Conservation (phyloP, 2,329 filamentous ascomycete species). For the Teratosphaeria destructans region DNA sequence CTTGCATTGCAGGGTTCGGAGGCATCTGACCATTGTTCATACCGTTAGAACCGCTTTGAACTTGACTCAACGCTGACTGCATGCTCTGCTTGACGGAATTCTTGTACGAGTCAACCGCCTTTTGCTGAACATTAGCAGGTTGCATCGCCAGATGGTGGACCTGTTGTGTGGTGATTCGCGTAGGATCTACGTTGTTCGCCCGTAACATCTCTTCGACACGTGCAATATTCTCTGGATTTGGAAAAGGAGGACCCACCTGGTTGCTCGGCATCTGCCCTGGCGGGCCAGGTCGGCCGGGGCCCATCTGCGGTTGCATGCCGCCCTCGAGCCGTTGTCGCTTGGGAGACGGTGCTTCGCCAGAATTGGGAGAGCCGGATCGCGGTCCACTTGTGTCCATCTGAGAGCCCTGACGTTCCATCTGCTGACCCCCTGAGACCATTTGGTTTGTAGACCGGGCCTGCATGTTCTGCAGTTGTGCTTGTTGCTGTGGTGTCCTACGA, state of each 20-base stretch:
- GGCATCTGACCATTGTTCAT: slow-evolving; percentile 59
- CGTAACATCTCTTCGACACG: slow-evolving; percentile 33
- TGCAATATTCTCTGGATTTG: slow-evolving; percentile 12
- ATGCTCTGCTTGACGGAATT: slow-evolving; percentile 76
- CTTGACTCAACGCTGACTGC: slow-evolving; percentile 64
- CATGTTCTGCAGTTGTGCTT: slow-evolving; percentile 45
- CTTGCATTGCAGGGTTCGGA: slow-evolving; percentile 40
- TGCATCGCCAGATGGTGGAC: slow-evolving; percentile 54
- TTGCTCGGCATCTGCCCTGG: slow-evolving; percentile 19
- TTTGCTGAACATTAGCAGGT: slow-evolving; percentile 55
- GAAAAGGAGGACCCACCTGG: slow-evolving; percentile 23
- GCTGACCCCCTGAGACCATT: slow-evolving; percentile 55
- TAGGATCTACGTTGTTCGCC: slow-evolving; percentile 64
- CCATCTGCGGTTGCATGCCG: slow-evolving; percentile 67
- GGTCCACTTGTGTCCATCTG: slow-evolving; percentile 76
- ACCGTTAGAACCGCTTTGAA: slow-evolving; percentile 32
- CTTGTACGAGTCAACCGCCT: slow-evolving; percentile 80
- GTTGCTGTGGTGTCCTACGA: slow-evolving; percentile 18
- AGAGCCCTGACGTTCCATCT: slow-evolving; percentile 82
- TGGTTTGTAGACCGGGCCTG: slow-evolving; percentile 34
- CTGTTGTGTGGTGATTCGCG: slow-evolving; percentile 62
- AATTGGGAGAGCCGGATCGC: slow-evolving; percentile 68
- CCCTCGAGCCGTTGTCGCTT: slow-evolving; percentile 73
- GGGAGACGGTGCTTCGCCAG: slow-evolving; percentile 78
- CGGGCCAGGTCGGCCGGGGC: slow-evolving; percentile 19